Conservation (phyloP, 2,329 filamentous ascomycete species). For the Ceratocystis papillata region DNA sequence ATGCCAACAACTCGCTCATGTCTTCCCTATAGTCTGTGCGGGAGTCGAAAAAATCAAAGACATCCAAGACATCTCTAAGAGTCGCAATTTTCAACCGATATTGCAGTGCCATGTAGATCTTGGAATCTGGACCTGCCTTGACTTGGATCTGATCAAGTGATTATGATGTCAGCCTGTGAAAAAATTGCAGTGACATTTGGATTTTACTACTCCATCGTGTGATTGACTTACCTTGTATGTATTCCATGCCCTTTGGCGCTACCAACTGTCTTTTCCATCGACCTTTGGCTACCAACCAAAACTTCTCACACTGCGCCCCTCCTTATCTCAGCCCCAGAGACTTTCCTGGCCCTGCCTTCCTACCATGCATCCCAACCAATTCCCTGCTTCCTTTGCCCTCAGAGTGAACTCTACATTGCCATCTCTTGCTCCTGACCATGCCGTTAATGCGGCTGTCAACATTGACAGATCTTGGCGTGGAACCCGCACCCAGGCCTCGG, state of each 20-base stretch:
- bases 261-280: neutral
- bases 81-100: neutral
- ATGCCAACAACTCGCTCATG: slow-evolving; percentile 73
- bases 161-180: slow-evolving; percentile 1
- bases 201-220: neutral
- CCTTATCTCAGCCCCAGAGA: slow-evolving; percentile 35
- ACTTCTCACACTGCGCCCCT: neutral
- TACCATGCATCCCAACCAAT: slow-evolving; percentile 53
- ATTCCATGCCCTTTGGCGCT: neutral
- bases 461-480: slow-evolving; percentile 49
- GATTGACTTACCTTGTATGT: slow-evolving; percentile 9
- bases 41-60: slow-evolving; percentile 20
- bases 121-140: neutral
- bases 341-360: slow-evolving; percentile 37
- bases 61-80: neutral
- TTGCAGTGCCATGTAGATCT: neutral
- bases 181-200: neutral
- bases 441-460: slow-evolving; percentile 54
- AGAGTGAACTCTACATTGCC: slow-evolving; percentile 41
- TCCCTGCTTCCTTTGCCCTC: slow-evolving; percentile 46
- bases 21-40: slow-evolving; percentile 32
- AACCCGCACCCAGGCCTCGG: slow-evolving; percentile 53
- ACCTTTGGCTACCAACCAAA: neutral
- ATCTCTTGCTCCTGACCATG: slow-evolving; percentile 44
- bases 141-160: slow-evolving; percentile 2